Evolutionary conservation across 192 early-diverging fungal species (phyloP).

Genomic region (Entomortierella beljakovae): DNA sequence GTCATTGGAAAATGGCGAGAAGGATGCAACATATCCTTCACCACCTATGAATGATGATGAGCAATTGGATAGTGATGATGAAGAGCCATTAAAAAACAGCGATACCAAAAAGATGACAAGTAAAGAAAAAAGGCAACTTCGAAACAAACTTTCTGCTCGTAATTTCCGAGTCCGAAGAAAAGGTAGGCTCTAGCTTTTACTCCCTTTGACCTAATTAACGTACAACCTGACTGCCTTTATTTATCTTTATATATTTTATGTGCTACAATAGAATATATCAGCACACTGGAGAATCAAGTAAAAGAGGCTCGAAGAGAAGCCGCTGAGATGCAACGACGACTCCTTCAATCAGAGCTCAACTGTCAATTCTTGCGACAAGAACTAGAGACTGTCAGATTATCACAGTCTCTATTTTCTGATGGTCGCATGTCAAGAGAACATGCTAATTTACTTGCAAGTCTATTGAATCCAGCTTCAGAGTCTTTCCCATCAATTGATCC

Average conservation of each 20-base stretch:
- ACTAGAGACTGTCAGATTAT: slow-evolving; percentile 25
- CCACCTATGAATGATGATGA: slow-evolving; percentile 33
- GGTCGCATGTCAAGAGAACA: slow-evolving; percentile 36
- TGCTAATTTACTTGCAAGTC: slow-evolving; percentile 43
- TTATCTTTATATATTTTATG: not conserved
- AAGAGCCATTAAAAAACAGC: slow-evolving; percentile 11
- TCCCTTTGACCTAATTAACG: not conserved
- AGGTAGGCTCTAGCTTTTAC: slow-evolving; percentile 40
- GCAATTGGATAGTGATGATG: slow-evolving; percentile 33
- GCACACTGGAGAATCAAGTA: slow-evolving; percentile 68
- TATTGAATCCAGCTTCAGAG: slow-evolving; percentile 33
- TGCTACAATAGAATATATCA: slow-evolving; percentile 62
- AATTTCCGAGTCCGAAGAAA: slow-evolving; percentile 87
- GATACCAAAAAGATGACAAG: slow-evolving; percentile 71
- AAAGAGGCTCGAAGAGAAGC: slow-evolving; percentile 61
- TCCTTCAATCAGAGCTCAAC: slow-evolving; percentile 52
- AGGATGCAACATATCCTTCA: slow-evolving; percentile 20
- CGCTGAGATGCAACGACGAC: slow-evolving; percentile 57
- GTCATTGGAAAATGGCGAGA: not conserved
- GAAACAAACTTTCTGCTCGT: slow-evolving; percentile 87
- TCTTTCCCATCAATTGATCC: slow-evolving; percentile 12
- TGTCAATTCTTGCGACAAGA: slow-evolving; percentile 46
- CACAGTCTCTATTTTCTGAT: slow-evolving; percentile 30
- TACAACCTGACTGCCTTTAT: no score
- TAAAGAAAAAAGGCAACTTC: slow-evolving; percentile 80